phyloP scores from a whole-genome alignment of 2,329 filamentous ascomycete genomes.

The Diaporthe ilicicola region DNA sequence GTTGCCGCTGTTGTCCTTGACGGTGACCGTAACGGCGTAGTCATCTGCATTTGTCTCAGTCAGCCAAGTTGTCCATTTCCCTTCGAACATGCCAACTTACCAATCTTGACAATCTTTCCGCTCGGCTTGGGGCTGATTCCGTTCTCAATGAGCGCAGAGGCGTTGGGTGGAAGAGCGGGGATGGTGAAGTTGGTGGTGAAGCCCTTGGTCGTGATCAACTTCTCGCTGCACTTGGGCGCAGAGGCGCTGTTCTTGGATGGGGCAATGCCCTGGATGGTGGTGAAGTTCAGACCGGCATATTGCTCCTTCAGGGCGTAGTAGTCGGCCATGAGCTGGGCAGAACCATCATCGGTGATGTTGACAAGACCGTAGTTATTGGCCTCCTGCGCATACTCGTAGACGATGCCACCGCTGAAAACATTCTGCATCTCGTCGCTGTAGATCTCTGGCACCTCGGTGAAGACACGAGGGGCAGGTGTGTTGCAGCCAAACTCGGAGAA shows the following conservation, averaged over 20 bases:
- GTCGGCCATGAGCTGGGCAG: conserved; percentile 67
- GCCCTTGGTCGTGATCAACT: conserved; percentile 69
- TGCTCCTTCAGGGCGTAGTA: conserved; percentile 79
- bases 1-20: conserved; percentile 71
- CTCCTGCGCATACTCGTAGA: conserved; percentile 84
- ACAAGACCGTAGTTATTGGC: conserved; percentile 73
- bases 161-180: conserved; percentile 72
- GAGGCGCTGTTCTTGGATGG: conserved; percentile 59
- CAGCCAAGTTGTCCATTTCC: background rate
- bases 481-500: conserved; percentile 88
- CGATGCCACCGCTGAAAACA: conserved; percentile 77
- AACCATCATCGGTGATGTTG: conserved; percentile 64
- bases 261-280: conserved; percentile 70
- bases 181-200: conserved; percentile 86
- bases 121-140: conserved; percentile 72
- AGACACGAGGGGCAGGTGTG: conserved; percentile 72
- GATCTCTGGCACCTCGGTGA: conserved; percentile 78
- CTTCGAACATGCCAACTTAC: conserved; percentile 25
- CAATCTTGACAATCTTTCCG: conserved; percentile 72
- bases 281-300: conserved; percentile 78
- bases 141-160: conserved; percentile 76
- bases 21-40: conserved; percentile 62
- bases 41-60: conserved; percentile 37
- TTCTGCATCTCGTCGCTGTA: conserved; percentile 75
- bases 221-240: conserved; percentile 70